Evolutionary conservation across 257 asterid species (phyloP).

Genomic region (Nicotiana otophora): DNA sequence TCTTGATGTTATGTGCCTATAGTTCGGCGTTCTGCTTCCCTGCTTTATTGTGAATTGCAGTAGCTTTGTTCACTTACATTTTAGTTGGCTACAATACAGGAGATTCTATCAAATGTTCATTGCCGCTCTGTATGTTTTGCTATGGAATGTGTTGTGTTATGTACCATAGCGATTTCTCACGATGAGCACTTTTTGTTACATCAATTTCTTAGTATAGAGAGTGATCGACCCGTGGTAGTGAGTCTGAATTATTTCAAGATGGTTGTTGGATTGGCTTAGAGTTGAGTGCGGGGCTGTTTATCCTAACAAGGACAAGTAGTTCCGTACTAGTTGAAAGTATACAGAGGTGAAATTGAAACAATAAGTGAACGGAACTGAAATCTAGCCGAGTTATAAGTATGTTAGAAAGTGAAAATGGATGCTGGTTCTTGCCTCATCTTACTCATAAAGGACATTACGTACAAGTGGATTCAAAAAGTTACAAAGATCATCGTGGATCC

Average conservation of each 20-base stretch:
- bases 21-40: background rate
- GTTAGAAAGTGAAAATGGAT: background rate
- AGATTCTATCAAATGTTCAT: background rate
- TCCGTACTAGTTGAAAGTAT: background rate
- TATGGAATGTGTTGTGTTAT: background rate
- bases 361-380: background rate
- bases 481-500: constrained; percentile 38
- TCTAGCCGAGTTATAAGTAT: background rate
- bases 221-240: background rate
- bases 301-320: background rate
- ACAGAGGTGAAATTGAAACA: background rate
- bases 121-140: background rate
- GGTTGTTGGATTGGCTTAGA: background rate
- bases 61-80: background rate
- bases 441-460: constrained; percentile 48
- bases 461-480: constrained; percentile 33
- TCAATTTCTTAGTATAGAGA: background rate
- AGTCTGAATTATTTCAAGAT: background rate
- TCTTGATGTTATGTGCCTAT: background rate
- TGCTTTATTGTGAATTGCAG: background rate
- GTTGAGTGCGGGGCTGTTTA: background rate
- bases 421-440: constrained; percentile 27
- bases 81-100: background rate
- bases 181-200: background rate
- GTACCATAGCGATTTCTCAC: background rate